Evolutionary conservation across 441 rosid species (phyloP), one percentile per base, ranked within the genome.

Genomic region (Pelargonium citronellum): DNA sequence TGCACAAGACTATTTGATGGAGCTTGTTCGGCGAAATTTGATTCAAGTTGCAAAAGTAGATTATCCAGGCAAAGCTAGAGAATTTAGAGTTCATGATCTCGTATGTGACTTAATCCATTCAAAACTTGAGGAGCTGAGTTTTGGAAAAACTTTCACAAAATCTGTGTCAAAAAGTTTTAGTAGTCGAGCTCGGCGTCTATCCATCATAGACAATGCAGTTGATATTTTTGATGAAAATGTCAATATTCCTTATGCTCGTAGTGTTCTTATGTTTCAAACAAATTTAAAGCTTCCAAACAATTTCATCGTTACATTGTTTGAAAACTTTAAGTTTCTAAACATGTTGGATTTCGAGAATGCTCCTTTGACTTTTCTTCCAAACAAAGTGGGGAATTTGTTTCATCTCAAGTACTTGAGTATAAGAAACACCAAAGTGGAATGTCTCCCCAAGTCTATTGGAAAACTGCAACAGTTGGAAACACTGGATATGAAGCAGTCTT

Each of bases 361-460:
- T 47, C 37, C 17, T 7, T 1, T 64, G 13, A 0, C 27, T n/a
- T 10, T 15, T 6, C 19, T 71, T 6, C 74, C 69, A 3, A 60
- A 63, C 2, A 68, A 41, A 7, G 16, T 73, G 30, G 76, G 76
- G 20, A 62, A 68, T 20, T 24, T 73, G 0, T 64, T 68, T 37
- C 69, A 73, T 64, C 24, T 64, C 57, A 69, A 34, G 13, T 73
- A 62, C 39, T 47, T 73, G 1, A 67, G 71, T 24, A 19, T 62
- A 7, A 49, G 30, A 63, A 34, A 51, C 2, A 73, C 76, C 11
- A 51, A 61, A 9, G 65, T 73, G 5, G 16, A 68, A 13, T 13
- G 0, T 13, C 64, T 73, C 5, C 76, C 76, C 27, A 63, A 74
- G 65, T 51, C 77, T 64, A 37, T 74, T 9, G 69, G 7, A 6